These are phyloP conservation scores for Metarhizium humberi DNA, from an alignment of 2,329 filamentous ascomycete species.

Conservation along the genomic window DNA sequence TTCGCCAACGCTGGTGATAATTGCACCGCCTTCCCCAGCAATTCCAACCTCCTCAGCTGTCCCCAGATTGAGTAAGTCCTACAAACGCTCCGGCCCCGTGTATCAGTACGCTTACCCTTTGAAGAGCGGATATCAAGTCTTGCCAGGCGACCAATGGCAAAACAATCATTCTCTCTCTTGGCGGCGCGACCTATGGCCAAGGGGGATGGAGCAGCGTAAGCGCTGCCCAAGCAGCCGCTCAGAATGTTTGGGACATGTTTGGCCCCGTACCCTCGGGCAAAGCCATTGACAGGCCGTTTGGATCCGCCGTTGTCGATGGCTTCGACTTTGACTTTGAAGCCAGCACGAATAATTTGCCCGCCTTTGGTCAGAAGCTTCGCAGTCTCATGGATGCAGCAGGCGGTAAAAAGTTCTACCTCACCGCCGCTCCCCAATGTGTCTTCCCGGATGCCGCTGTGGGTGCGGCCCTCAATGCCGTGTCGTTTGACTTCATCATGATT, in stretches of 20 bases:
- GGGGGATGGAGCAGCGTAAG: conserved; percentile 50
- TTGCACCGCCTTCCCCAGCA: conserved; percentile 45
- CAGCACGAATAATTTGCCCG: conserved; percentile 45
- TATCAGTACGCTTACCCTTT: neutral
- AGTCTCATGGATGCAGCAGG: conserved; percentile 40
- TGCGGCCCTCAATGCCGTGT: conserved; percentile 44
- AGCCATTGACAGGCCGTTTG: conserved; percentile 42
- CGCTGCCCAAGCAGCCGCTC: conserved; percentile 45
- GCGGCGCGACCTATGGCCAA: conserved; percentile 61
- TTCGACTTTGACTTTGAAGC: conserved; percentile 72
- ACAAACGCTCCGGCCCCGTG: neutral
- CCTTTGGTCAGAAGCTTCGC: conserved; percentile 51
- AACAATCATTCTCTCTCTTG: conserved; percentile 63
- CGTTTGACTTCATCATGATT: conserved; percentile 51
- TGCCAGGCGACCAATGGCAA: conserved; percentile 58
- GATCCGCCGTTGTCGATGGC: conserved; percentile 38
- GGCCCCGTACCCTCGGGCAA: conserved; percentile 41
- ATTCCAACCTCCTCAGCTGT: conserved; percentile 35
- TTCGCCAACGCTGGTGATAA: conserved; percentile 55
- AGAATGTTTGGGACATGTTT: conserved; percentile 62
- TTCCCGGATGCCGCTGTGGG: conserved; percentile 54
- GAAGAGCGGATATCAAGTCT: conserved; percentile 38
- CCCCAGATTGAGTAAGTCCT: conserved; percentile 51
- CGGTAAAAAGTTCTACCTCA: conserved; percentile 51
- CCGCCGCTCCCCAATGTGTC: conserved; percentile 58